phyloP scores from a whole-genome alignment of 1,284 basidiomycete species.

The Pisolithus thermaeus region DNA sequence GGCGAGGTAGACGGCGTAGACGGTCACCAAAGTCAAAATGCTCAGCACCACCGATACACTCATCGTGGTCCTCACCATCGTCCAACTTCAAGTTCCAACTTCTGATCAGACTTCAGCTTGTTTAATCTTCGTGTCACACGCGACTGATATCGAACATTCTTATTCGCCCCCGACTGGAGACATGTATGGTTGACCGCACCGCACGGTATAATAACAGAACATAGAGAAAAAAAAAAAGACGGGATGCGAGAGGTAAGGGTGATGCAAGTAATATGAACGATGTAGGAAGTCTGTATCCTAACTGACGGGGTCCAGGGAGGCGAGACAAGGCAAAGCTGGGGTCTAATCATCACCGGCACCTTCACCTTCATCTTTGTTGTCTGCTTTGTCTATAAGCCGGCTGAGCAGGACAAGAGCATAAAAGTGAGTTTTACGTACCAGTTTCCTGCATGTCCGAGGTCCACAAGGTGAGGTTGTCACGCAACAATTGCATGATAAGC shows the following conservation, averaged over 20 bases:
- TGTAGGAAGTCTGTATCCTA: slow-evolving; percentile 11
- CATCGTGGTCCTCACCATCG: slow-evolving; percentile 9
- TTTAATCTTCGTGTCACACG: neutral
- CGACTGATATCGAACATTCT: slow-evolving; percentile 10
- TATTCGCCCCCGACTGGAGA: slow-evolving; percentile 29
- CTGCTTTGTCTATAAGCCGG: slow-evolving; percentile 52
- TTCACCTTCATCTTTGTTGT: slow-evolving; percentile 62
- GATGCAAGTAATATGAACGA: slow-evolving; percentile 29
- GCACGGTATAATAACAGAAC: slow-evolving; percentile 33
- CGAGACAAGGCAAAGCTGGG: neutral
- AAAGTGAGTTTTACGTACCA: slow-evolving; percentile 42
- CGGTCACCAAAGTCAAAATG: slow-evolving; percentile 24
- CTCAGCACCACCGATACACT: slow-evolving; percentile 11
- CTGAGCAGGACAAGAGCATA: slow-evolving; percentile 10
- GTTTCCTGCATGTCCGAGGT: slow-evolving; percentile 95
- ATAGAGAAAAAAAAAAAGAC: slow-evolving; percentile 20
- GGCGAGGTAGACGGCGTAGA: slow-evolving; percentile 35
- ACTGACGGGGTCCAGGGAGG: slow-evolving; percentile 5
- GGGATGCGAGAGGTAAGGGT: slow-evolving; percentile 27
- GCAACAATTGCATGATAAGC: slow-evolving; percentile 98
- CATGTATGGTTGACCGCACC: slow-evolving; percentile 23
- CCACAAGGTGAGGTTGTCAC: slow-evolving; percentile 98
- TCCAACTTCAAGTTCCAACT: too few relatives aligned
- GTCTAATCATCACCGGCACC: slow-evolving; percentile 53
- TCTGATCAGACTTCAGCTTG: too few relatives aligned